These are phyloP conservation scores for Sphagnum tenellum DNA, from an alignment of 225 moss, liverwort and hornwort genomes.

Conservation along the genomic window DNA sequence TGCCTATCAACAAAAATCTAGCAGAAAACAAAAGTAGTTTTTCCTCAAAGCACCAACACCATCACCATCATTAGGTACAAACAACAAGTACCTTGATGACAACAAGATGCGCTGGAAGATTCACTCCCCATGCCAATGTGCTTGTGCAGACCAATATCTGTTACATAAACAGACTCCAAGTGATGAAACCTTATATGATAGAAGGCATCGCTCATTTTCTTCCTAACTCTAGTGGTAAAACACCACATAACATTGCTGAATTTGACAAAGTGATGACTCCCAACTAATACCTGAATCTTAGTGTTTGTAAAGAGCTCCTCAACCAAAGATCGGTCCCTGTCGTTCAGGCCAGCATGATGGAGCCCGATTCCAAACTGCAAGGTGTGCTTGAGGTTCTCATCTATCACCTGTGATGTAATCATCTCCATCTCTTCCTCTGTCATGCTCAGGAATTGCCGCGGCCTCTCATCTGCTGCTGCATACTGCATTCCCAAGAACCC, in stretches of 20 bases:
- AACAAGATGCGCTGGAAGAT: constrained; percentile 96
- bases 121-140: constrained; percentile 98
- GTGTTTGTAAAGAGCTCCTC: constrained; percentile 93
- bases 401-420: constrained; percentile 81
- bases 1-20: no score
- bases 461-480: constrained; percentile 90
- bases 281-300: constrained; percentile 75
- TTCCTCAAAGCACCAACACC: no score
- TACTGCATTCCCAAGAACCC: constrained; percentile 30
- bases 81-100: constrained; percentile 63
- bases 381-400: constrained; percentile 91
- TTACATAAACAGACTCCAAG: not conserved
- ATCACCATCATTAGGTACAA: not conserved
- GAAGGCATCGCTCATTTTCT: not conserved
- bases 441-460: constrained; percentile 80
- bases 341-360: constrained; percentile 98
- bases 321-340: constrained; percentile 82
- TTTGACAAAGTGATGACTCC: not conserved
- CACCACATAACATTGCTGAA: not conserved
- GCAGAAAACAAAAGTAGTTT: no score
- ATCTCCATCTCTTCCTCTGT: constrained; percentile 81
- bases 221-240: not conserved
- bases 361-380: constrained; percentile 94
- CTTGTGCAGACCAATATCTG: constrained; percentile 99
- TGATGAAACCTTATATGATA: not conserved